Percentiles rank a stretch among this genome's conserved stretches.
These are phyloP conservation scores for Nitzschia inconspicua DNA, from an alignment of 108 stramenopile genomes.

Conservation along the genomic window DNA sequence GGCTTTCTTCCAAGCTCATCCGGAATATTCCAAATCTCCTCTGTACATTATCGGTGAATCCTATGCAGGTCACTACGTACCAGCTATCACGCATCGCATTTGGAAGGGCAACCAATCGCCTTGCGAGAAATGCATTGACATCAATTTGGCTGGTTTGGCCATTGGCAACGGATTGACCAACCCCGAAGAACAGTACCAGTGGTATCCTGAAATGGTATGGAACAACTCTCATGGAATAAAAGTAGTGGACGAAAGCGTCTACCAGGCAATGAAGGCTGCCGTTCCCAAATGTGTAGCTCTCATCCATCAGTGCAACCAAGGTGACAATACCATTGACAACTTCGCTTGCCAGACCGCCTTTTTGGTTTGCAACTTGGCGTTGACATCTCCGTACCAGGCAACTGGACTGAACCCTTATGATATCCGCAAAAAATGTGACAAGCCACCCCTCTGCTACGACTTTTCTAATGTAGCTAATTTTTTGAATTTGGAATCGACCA, in stretches of 20 bases:
- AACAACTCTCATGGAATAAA: conserved; percentile 89
- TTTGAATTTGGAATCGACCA: conserved; percentile 74
- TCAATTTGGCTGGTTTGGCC: conserved; percentile 88
- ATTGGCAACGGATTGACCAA: conserved; percentile 96
- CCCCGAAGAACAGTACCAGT: conserved; percentile 88
- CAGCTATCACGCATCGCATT: conserved; percentile 77
- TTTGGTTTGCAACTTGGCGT: conserved; percentile 67
- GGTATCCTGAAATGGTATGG: conserved; percentile 91
- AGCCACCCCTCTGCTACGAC: conserved; percentile 92
- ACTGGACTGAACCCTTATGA: conserved; percentile 96
- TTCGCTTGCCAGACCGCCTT: conserved; percentile 85
- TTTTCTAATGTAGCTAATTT: conserved; percentile 82
- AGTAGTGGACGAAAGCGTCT: conserved; percentile 67
- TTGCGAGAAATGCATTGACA: conserved; percentile 25
- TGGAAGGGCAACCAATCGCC: conserved; percentile 24
- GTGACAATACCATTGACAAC: conserved; percentile 44
- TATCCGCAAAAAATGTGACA: conserved; percentile 81
- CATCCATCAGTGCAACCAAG: conserved; percentile 80
- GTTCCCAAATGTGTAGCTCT: conserved; percentile 72
- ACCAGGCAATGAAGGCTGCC: conserved; percentile 67
- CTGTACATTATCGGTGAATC: conserved; percentile 85
- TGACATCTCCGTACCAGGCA: conserved; percentile 80
- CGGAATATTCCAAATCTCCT: conserved; percentile 76
- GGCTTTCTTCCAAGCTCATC: conserved; percentile 83
- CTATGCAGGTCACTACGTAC: conserved; percentile 97